Conservation (phyloP, 192 early-diverging fungal species). For the Obelidium mucronatum region DNA sequence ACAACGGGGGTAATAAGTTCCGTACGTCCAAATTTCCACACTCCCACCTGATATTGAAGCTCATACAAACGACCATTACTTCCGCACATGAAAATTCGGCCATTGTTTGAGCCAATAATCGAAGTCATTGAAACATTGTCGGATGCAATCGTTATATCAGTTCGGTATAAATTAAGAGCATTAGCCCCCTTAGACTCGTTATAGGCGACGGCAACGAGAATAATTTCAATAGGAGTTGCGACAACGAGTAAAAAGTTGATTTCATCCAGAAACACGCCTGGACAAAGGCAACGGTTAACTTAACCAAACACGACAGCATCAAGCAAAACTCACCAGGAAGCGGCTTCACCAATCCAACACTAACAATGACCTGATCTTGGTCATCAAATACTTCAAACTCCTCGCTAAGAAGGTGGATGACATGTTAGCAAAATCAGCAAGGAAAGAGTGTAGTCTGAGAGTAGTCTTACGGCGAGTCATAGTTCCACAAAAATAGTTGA, state of each 20-base stretch:
- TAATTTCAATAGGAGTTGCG: conserved; percentile 86
- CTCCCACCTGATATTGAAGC: conserved; percentile 74
- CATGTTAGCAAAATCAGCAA: conserved; percentile 41
- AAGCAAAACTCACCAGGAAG: conserved; percentile 56
- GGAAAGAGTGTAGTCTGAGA: neutral
- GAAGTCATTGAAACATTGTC: conserved; percentile 83
- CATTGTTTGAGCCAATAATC: conserved; percentile 79
- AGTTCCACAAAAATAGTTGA: conserved; percentile 92
- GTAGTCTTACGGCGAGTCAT: conserved; percentile 66
- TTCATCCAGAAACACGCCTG: conserved; percentile 82
- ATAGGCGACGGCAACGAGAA: conserved; percentile 77
- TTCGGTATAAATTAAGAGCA: conserved; percentile 76
- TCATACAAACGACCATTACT: conserved; percentile 89
- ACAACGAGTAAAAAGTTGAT: conserved; percentile 86
- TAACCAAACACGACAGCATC: neutral
- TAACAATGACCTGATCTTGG: conserved; percentile 88
- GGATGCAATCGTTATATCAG: conserved; percentile 79
- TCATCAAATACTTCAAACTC: conserved; percentile 82
- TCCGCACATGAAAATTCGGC: conserved; percentile 91
- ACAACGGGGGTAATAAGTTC: conserved; percentile 7
- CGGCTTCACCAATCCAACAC: conserved; percentile 82
- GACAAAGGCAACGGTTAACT: neutral
- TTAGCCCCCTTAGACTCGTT: conserved; percentile 48
- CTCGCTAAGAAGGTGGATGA: conserved; percentile 12
- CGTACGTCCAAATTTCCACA: neutral